phyloP scores from a whole-genome alignment of 164 flowering plant genomes.

The Vitis rupestris region DNA sequence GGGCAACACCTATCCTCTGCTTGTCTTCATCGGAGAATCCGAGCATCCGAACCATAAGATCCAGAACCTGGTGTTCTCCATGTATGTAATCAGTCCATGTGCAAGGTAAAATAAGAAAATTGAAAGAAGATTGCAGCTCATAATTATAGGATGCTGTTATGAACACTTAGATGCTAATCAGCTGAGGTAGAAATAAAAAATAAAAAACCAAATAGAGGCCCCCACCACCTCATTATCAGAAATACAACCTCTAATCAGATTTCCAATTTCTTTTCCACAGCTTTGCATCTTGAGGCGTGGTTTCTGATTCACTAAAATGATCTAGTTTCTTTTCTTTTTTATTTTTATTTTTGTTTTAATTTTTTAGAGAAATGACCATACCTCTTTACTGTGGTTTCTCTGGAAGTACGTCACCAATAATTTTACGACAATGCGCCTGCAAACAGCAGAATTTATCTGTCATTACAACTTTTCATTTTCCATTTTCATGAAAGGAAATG shows the following conservation, averaged over 20 bases:
- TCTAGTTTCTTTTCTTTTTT: too few species aligned
- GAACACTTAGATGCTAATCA: too few species aligned
- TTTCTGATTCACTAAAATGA: too few species aligned
- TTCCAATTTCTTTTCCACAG: too few species aligned
- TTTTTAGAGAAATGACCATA: conserved; percentile 18
- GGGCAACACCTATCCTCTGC: conserved; percentile 87
- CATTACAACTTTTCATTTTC: conserved; percentile 7
- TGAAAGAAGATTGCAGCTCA: too few species aligned
- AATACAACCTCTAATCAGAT: too few species aligned
- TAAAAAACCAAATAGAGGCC: too few species aligned
- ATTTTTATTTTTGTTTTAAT: too few species aligned
- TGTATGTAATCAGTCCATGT: conserved; percentile 3
- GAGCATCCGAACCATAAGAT: conserved; percentile 95
- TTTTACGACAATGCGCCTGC: conserved; percentile 98
- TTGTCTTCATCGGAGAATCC: conserved; percentile 98
- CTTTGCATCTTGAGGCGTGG: too few species aligned
- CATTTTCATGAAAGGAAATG: neutral
- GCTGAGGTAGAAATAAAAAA: too few species aligned
- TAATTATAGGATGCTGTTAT: too few species aligned
- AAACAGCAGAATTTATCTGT: conserved; percentile 10
- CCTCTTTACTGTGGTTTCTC: conserved; percentile 99
- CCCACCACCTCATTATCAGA: too few species aligned
- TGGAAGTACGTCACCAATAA: conserved; percentile 92
- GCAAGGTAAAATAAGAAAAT: neutral
- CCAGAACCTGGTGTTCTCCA: conserved; percentile 70